These are phyloP conservation scores for Neonectria sp. DNA, from an alignment of 2,329 filamentous ascomycete species.

Conservation along the genomic window DNA sequence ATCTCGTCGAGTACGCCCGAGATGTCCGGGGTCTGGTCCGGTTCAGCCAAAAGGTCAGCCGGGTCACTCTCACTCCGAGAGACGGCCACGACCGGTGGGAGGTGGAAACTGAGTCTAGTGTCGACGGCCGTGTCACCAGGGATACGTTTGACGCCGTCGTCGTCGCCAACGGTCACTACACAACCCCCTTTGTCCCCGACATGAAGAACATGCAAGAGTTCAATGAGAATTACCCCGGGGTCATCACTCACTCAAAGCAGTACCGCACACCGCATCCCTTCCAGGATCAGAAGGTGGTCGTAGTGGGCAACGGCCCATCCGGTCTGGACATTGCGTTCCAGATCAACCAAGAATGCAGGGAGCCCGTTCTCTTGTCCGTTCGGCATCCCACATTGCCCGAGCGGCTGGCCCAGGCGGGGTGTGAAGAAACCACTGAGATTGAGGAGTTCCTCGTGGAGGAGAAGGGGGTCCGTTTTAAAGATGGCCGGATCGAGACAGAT, in stretches of 20 bases:
- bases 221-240: constrained; percentile 69
- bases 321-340: constrained; percentile 88
- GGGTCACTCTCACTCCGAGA: constrained; percentile 59
- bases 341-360: constrained; percentile 73
- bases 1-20: constrained; percentile 80
- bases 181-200: constrained; percentile 76
- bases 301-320: constrained; percentile 89
- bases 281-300: constrained; percentile 79
- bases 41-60: constrained; percentile 80
- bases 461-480: constrained; percentile 75
- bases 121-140: constrained; percentile 56
- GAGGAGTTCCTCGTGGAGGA: constrained; percentile 67
- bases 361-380: constrained; percentile 76
- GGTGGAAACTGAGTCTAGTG: constrained; percentile 68
- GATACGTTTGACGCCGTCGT: constrained; percentile 81
- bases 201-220: constrained; percentile 74
- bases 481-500: constrained; percentile 74
- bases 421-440: constrained; percentile 71
- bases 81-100: constrained; percentile 70
- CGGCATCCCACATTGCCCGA: constrained; percentile 64
- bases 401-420: constrained; percentile 60
- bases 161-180: constrained; percentile 83
- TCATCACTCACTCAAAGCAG: constrained; percentile 83
- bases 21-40: constrained; percentile 77
- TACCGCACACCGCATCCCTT: constrained; percentile 80